Evolutionary conservation across 306 rosid genomes (phyloP).

Genomic region (cucumber (Cucumis sativus)): DNA sequence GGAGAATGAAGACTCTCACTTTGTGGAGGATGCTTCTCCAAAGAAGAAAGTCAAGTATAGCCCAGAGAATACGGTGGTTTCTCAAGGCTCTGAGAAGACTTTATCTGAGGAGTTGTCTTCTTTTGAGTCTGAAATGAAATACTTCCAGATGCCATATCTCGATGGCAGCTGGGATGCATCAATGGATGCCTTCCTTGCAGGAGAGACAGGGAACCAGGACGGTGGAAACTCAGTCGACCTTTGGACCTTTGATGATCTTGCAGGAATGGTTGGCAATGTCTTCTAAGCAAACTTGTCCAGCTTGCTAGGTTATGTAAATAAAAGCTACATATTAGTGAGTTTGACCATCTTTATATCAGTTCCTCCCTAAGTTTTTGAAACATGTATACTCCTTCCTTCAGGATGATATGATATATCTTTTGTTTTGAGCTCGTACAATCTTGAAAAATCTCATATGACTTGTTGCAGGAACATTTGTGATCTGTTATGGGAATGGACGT

Average conservation of each 20-base stretch:
- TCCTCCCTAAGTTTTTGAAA: neutral
- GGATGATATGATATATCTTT: neutral
- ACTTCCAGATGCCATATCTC: slow-evolving; percentile 46
- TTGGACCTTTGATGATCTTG: slow-evolving; percentile 74
- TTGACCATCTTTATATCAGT: slow-evolving; percentile 11
- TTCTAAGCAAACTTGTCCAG: slow-evolving; percentile 32
- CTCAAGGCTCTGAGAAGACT: slow-evolving; percentile 35
- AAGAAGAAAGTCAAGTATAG: slow-evolving; percentile 27
- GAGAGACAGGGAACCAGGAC: slow-evolving; percentile 39
- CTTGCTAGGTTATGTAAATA: slow-evolving; percentile 62
- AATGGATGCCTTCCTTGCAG: slow-evolving; percentile 36
- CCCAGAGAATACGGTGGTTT: slow-evolving; percentile 18
- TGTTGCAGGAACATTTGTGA: slow-evolving; percentile 6
- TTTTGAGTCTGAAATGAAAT: slow-evolving; percentile 65
- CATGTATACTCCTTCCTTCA: neutral
- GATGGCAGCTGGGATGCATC: slow-evolving; percentile 67
- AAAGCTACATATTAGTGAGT: slow-evolving; percentile 70
- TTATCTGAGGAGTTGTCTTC: slow-evolving; percentile 66
- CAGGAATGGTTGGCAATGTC: slow-evolving; percentile 34
- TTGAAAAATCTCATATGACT: neutral
- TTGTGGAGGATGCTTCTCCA: slow-evolving; percentile 41
- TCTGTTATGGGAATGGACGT: slow-evolving; percentile 8
- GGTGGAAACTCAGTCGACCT: slow-evolving; percentile 51
- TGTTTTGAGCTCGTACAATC: neutral
- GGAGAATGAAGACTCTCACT: slow-evolving; percentile 36